Base-by-base conservation (phyloP, 1,284 basidiomycete species). In the Flammula alnicola region DNA sequence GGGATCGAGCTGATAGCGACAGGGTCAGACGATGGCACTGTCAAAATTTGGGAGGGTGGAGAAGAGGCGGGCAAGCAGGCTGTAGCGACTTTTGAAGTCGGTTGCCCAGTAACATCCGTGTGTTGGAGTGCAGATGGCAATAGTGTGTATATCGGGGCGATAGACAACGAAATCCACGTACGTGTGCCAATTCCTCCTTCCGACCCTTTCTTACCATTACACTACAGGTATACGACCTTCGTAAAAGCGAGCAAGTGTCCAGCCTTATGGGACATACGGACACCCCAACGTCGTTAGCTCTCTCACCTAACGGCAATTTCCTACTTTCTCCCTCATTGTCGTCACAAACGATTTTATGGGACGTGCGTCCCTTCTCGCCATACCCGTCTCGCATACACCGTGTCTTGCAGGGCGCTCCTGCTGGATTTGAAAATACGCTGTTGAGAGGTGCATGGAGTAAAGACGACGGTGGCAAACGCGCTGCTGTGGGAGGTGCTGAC, bases 81-180 rank as follows among this genome's bases (percentile, higher is more conserved):
- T 17, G 82, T 96, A 10, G 85, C 86, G 16, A 83, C 86, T 26
- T 89, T 93, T 60, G 86, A 93, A 56, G 65, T 96, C 38, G 91
- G 90, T 2, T 90, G 91, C 62, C 94, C 95, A 0, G 88, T 93
- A 22, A 97, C 94, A n/a, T 80, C 88, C 0, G 93, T 96, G 0
- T 90, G 88, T 63, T 97, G 93, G 93, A 89, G 91, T 59, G 83
- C 82, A 31, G 94, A 97, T 63, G 95, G 91, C 0, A 80, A 89
- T 55, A 88, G 83, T 55, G 77, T 95, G 49, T 97, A 91, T 59
- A 83, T 91, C n/a, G 93, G 88, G 7, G 93, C 91, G 5, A 69
- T 98, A 60, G 95, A 97, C 70, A 98, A 98, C 59, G 91, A 93
- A 66, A 87, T 97, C 55, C 93, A 96, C 66, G 94, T 94, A 65